Evolutionary conservation across 2,329 filamentous ascomycete genomes (phyloP), one percentile per base, ranked within the genome.

Genomic region (Colletotrichum trifolii): DNA sequence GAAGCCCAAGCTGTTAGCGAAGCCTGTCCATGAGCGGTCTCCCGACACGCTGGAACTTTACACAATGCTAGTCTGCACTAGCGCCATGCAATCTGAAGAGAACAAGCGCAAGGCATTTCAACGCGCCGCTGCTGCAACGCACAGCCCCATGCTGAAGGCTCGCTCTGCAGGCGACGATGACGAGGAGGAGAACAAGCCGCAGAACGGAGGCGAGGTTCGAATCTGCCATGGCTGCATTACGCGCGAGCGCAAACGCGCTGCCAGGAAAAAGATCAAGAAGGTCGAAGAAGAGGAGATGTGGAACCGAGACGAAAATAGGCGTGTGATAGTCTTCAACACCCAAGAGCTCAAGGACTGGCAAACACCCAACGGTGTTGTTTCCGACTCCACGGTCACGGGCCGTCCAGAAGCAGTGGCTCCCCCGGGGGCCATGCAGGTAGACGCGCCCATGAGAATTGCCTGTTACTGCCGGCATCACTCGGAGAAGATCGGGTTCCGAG

Each of bases 391-490:
- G 67, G 76, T 71, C 47, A 73, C 77, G 54, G 81, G 81, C 43
- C 76, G 77, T 25, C 77, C 77, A 53, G 81, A 85, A 63, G 78
- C 82, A n/a, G 77, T 83, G 35, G 73, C 79, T 66, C 82, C 77
- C 48, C 50, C 69, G 10, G 88, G 87, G 54, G 87, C 90, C 7
- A 88, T 93, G 81, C 90, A 93, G 73, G 89, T 97, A 25, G 90
- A 94, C 70, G 88, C 93, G 2, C 94, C 93, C 0, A 97, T 98
- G 94, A 90, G 95, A 9, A 97, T 99, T 72, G 93, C 94, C 33
- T 99, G 95, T 76, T 99, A 98, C 78, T 98, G 95, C 78, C 89
- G 95, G 17, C 95, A 99, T 75, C 95, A 98, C 71, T 89, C 91
- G 65, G 96, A 98, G 79, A 98, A 98, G 80, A 83, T 91, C 70